Evolutionary conservation across 1,284 basidiomycete species (phyloP), one percentile per base, ranked within the genome.

Genomic region (Trichosporon faecale): DNA sequence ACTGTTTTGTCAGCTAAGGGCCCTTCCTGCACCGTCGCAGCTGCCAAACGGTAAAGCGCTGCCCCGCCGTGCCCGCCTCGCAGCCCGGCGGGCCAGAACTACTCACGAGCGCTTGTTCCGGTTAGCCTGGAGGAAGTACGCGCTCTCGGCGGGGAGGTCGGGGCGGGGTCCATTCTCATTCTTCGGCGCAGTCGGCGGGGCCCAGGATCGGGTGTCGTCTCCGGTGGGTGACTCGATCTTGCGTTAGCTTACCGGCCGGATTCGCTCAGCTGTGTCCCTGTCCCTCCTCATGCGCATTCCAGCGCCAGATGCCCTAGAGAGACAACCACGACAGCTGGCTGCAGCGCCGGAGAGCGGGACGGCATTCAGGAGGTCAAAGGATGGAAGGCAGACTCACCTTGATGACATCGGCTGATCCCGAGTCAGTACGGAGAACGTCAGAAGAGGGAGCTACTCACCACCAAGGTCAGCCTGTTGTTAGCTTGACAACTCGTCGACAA

Each of bases 71-170:
- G n/a, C n/a, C n/a, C n/a, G n/a, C n/a, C n/a, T n/a, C n/a, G n/a
- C n/a, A n/a, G n/a, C n/a, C n/a, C n/a, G n/a, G n/a, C n/a, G n/a
- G n/a, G n/a, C n/a, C n/a, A n/a, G n/a, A n/a, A 6, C 16, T 6
- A 77, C 78, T 68, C 67, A 80, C 81, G 92, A 93, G 61, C 91
- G 88, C 80, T 96, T 96, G 85, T 94, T 94, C 66, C 95, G 86
- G 81, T 98, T 98, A 1, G 89, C 90, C 1, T 90, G 88, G 16
- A 98, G 87, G 79, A 97, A 98, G 82, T 98, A 98, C 0, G 95
- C 93, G 2, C 92, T 93, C 81, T 98, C 95, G 9, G 93, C 88
- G 3, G 94, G 94, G 0, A 94, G 86, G 77, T 94, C 87, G 27
- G 80, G 73, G 33, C 80, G 73, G 1, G 88, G 88, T 40, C 87